A percentile compares a stretch with the other conserved stretches of the same genome.
These are phyloP conservation scores for Grigorovia humatica DNA, from an alignment of 805 yeast genomes.

Conservation along the genomic window DNA sequence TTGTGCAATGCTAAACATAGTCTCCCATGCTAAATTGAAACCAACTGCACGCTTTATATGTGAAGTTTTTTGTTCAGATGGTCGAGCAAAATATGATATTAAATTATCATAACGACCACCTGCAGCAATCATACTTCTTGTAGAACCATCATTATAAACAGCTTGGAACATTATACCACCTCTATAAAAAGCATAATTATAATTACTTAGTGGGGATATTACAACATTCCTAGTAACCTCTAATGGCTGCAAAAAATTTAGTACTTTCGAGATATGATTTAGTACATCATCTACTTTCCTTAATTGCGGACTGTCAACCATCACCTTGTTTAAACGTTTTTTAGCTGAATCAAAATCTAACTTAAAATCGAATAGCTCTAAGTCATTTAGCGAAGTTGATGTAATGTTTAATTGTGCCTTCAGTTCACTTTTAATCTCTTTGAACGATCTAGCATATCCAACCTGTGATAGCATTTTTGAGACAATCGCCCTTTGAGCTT, in stretches of 20 bases:
- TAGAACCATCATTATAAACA: constrained; percentile 49
- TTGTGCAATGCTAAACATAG: constrained; percentile 42
- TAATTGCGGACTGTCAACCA: constrained; percentile 64
- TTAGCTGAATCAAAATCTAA: constrained; percentile 57
- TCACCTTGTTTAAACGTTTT: constrained; percentile 50
- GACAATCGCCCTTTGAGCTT: constrained; percentile 61
- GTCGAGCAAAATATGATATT: constrained; percentile 54
- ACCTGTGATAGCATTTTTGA: constrained; percentile 65
- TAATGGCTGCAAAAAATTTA: constrained; percentile 42
- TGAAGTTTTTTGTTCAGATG: constrained; percentile 29
- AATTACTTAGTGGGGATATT: constrained; percentile 75
- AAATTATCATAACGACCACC: constrained; percentile 90
- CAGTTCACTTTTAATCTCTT: constrained; percentile 45
- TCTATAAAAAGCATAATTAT: constrained; percentile 67
- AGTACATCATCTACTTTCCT: constrained; percentile 53
- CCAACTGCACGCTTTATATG: constrained; percentile 65
- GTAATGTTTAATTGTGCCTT: constrained; percentile 64
- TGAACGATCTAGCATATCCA: constrained; percentile 56
- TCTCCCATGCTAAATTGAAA: constrained; percentile 70
- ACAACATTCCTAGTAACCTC: constrained; percentile 50
- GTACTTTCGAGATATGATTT: constrained; percentile 49
- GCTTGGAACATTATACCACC: constrained; percentile 87
- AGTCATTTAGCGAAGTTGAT: constrained; percentile 70
- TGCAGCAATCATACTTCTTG: constrained; percentile 54
- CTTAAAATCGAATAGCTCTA: constrained; percentile 70